phyloP scores from a whole-genome alignment of 2,329 filamentous ascomycete species.

The Cladophialophora yegresii region DNA sequence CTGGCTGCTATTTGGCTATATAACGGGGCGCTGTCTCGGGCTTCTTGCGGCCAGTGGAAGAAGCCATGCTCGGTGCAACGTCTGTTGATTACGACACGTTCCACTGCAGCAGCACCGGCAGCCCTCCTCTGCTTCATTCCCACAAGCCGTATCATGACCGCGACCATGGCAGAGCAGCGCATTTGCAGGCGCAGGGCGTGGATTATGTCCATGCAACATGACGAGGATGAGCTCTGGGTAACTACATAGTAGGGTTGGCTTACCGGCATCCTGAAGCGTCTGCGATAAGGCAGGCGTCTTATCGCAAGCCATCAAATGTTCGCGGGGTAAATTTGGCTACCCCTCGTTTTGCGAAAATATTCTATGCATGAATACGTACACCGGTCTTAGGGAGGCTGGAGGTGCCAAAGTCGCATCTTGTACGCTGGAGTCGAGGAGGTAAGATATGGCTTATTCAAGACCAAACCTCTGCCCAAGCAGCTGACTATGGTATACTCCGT shows the following conservation, averaged over 20 bases:
- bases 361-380: not conserved
- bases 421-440: not conserved
- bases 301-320: not conserved
- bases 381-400: not conserved
- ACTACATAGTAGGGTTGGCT: not conserved
- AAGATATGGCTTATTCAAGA: too few species aligned
- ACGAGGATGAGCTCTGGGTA: not conserved
- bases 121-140: not conserved
- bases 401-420: not conserved
- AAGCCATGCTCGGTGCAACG: not conserved
- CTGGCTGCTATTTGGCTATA: not conserved
- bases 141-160: not conserved
- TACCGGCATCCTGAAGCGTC: not conserved
- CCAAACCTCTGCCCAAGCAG: not conserved
- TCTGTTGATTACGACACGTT: conserved; percentile 8
- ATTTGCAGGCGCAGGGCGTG: not conserved
- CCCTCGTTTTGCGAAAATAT: not conserved
- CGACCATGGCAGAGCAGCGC: not conserved
- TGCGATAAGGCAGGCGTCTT: not conserved
- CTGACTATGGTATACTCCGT: not conserved
- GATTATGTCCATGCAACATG: not conserved
- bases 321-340: conserved; percentile 6
- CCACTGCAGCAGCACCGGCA: conserved; percentile 1
- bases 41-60: not conserved
- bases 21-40: not conserved